Conservation (phyloP, 2,329 filamentous ascomycete genomes). For the Aspergillus nomiae region DNA sequence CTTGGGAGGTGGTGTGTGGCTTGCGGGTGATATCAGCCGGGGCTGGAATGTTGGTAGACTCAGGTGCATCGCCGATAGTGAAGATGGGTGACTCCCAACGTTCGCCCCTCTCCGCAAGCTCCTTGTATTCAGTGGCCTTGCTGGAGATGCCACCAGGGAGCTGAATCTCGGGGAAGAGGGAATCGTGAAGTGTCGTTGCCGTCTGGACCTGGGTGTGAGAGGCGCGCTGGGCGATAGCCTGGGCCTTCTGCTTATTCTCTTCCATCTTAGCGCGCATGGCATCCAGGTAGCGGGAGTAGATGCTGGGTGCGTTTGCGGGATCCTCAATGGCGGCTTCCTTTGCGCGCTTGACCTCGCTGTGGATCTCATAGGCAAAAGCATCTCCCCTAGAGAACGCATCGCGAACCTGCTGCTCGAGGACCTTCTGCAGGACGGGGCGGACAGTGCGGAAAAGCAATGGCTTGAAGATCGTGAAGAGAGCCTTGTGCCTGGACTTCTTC, state of each 20-base stretch:
- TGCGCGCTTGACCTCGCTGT: slow-evolving; percentile 78
- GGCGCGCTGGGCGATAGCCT: slow-evolving; percentile 52
- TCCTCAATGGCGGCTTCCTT: slow-evolving; percentile 66
- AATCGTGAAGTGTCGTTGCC: slow-evolving; percentile 83
- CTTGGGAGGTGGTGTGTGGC: slow-evolving; percentile 51
- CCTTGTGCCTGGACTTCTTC: slow-evolving; percentile 92
- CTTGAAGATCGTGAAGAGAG: slow-evolving; percentile 84
- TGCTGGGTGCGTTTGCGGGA: slow-evolving; percentile 73
- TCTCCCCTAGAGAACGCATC: slow-evolving; percentile 79
- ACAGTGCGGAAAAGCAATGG: slow-evolving; percentile 82
- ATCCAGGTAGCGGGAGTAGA: slow-evolving; percentile 80
- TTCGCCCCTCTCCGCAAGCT: slow-evolving; percentile 83
- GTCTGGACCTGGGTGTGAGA: slow-evolving; percentile 74
- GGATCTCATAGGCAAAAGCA: slow-evolving; percentile 70
- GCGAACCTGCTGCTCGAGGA: slow-evolving; percentile 84
- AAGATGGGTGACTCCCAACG: slow-evolving; percentile 96
- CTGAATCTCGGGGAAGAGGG: slow-evolving; percentile 85
- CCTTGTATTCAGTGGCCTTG: slow-evolving; percentile 92
- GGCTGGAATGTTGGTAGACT: slow-evolving; percentile 70
- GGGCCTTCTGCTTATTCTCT: slow-evolving; percentile 76
- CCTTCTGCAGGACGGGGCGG: slow-evolving; percentile 81
- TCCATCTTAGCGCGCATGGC: slow-evolving; percentile 73
- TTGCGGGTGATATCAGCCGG: slow-evolving; percentile 59
- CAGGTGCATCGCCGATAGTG: slow-evolving; percentile 74
- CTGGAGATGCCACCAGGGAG: slow-evolving; percentile 85